Evolutionary conservation across 2,329 filamentous ascomycete species (phyloP).

Genomic region (Stemphylium vesicarium): DNA sequence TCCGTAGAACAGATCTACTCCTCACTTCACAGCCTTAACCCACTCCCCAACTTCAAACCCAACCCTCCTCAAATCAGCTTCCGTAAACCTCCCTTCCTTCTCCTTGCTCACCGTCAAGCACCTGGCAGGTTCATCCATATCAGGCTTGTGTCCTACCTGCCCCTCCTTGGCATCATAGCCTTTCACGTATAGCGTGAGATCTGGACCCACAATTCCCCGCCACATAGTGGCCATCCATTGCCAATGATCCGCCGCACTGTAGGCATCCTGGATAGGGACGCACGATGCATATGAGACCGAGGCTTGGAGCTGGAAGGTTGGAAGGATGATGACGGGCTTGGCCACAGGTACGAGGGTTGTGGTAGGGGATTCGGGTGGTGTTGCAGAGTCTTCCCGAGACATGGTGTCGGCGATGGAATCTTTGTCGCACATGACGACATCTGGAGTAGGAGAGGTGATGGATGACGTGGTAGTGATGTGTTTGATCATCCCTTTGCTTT

Average conservation of each 20-base stretch:
- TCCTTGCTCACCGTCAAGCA: conserved; percentile 49
- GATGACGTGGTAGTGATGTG: conserved; percentile 55
- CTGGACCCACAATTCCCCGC: conserved; percentile 83
- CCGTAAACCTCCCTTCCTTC: conserved; percentile 45
- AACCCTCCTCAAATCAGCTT: conserved; percentile 69
- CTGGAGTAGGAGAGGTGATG: conserved; percentile 1
- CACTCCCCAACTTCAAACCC: conserved; percentile 90
- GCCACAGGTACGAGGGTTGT: conserved; percentile 8
- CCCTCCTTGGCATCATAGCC: conserved; percentile 38
- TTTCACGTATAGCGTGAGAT: conserved; percentile 74
- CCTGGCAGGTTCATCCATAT: conserved; percentile 50
- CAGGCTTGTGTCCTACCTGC: conserved; percentile 46
- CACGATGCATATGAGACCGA: conserved; percentile 76
- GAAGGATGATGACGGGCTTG: conserved; percentile 76
- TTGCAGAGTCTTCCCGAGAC: conserved; percentile 27
- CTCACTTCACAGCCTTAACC: conserved; percentile 53
- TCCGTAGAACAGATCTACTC: background rate
- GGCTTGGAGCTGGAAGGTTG: conserved; percentile 79
- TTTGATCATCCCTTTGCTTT: conserved; percentile 72
- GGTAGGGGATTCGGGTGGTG: conserved; percentile 11
- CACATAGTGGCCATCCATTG: conserved; percentile 96
- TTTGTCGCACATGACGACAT: conserved; percentile 18
- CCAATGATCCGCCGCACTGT: conserved; percentile 89
- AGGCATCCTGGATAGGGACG: conserved; percentile 77
- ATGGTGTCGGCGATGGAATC: conserved; percentile 11